phyloP scores from a whole-genome alignment of 441 rosid genomes.

The Iberis amara region DNA sequence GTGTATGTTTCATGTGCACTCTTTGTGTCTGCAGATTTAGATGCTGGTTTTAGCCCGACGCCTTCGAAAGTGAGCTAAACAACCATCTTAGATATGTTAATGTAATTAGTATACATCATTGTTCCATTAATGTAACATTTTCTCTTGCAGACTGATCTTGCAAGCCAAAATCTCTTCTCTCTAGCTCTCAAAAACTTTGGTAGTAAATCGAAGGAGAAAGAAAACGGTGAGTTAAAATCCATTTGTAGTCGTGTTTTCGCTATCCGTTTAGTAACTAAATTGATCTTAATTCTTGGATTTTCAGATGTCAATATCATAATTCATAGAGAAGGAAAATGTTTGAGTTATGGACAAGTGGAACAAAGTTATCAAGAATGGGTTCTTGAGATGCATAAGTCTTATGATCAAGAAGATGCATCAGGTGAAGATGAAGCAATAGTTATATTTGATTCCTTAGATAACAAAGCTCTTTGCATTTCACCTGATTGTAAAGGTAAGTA shows the following conservation, averaged over 20 bases:
- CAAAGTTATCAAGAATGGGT: conserved; percentile 60
- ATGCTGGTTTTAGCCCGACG: conserved; percentile 79
- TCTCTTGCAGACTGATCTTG: conserved; percentile 26
- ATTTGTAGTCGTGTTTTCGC: neutral
- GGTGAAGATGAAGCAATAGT: conserved; percentile 58
- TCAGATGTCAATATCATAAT: conserved; percentile 39
- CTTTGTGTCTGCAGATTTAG: conserved; percentile 48
- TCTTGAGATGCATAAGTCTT: conserved; percentile 50
- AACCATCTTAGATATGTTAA: neutral
- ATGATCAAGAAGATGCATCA: conserved; percentile 48
- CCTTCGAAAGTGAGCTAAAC: conserved; percentile 50
- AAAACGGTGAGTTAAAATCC: conserved; percentile 20
- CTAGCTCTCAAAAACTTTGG: conserved; percentile 30
- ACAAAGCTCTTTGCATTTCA: conserved; percentile 48
- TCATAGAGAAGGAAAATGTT: conserved; percentile 31
- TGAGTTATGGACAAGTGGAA: conserved; percentile 43
- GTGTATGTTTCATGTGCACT: neutral
- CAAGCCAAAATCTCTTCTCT: conserved; percentile 22
- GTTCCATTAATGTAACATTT: neutral
- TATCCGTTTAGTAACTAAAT: conserved; percentile 5
- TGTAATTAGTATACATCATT: neutral
- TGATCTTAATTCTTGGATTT: neutral
- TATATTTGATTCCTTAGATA: conserved; percentile 38
- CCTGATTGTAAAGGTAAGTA: conserved; percentile 43
- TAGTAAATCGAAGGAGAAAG: conserved; percentile 24